phyloP scores from a whole-genome alignment of 139 green algal genomes.

The Volvox africanus region DNA sequence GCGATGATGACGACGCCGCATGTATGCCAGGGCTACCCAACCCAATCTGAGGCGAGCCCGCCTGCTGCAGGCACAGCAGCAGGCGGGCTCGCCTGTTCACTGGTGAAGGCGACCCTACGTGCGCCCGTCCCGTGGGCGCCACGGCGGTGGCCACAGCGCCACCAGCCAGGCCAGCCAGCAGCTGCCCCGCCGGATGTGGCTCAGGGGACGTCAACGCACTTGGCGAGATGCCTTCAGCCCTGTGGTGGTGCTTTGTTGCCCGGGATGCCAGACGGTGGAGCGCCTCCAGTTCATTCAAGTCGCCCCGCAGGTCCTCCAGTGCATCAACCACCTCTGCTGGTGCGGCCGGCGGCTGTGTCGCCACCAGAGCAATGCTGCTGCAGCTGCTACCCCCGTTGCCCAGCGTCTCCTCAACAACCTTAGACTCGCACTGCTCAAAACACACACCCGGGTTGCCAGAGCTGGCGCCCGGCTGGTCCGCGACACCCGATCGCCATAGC shows the following conservation, averaged over 20 bases:
- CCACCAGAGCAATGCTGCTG: not conserved
- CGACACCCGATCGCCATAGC: too few species aligned
- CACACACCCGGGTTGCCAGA: too few species aligned
- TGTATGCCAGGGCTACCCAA: too few species aligned
- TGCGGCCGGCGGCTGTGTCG: not conserved
- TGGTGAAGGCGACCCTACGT: too few species aligned
- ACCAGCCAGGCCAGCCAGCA: not conserved
- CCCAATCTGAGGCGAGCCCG: too few species aligned
- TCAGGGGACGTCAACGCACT: not conserved
- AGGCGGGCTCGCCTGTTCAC: too few species aligned
- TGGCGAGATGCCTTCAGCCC: not conserved
- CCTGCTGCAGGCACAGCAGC: too few species aligned
- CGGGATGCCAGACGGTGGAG: not conserved
- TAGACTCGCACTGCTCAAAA: too few species aligned
- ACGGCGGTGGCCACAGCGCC: not conserved
- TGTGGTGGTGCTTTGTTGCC: not conserved
- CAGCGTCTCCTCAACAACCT: too few species aligned
- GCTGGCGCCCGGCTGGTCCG: too few species aligned
- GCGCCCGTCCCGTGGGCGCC: too few species aligned
- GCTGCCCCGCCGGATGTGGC: not conserved
- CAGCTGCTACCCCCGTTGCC: not conserved
- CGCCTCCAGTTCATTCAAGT: slow-evolving; percentile 20
- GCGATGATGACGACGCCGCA: too few species aligned
- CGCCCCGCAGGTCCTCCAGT: not conserved
- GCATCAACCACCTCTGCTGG: not conserved